Conservation (phyloP, 371 early-diverging fungal genomes). For the Fennellomyces sp. region DNA sequence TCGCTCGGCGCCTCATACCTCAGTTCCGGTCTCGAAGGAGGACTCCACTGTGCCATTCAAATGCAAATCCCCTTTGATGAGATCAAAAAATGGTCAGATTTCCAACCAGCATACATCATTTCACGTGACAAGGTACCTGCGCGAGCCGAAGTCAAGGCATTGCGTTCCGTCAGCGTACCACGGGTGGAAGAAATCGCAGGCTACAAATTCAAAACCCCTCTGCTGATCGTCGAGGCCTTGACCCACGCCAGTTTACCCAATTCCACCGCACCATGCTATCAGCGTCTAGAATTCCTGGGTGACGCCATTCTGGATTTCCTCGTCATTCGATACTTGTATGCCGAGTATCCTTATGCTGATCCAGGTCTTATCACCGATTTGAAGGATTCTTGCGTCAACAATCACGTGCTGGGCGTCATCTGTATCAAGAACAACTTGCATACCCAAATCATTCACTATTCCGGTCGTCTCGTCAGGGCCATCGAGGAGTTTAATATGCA, state of each 20-base stretch:
- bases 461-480: constrained; percentile 49
- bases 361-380: constrained; percentile 78
- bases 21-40: constrained; percentile 64
- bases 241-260: constrained; percentile 82
- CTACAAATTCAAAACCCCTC: constrained; percentile 71
- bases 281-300: constrained; percentile 95
- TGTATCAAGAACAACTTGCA: constrained; percentile 66
- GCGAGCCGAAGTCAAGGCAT: constrained; percentile 29
- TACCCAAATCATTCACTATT: constrained; percentile 68
- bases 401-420: constrained; percentile 81
- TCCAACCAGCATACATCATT: constrained; percentile 33
- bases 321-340: constrained; percentile 73
- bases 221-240: constrained; percentile 77
- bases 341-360: constrained; percentile 52
- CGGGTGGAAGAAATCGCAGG: constrained; percentile 61
- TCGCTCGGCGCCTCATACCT: constrained; percentile 81
- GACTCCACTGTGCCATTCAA: constrained; percentile 60
- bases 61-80: constrained; percentile 63
- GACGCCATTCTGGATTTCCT: constrained; percentile 90
- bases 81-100: constrained; percentile 55
- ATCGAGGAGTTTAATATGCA: constrained; percentile 49
- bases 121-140: constrained; percentile 30
- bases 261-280: constrained; percentile 71
- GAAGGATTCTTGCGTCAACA: constrained; percentile 88
- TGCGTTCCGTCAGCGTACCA: constrained; percentile 24